Conservation (phyloP, 1,284 basidiomycete genomes). For the Puccinia coronata region DNA sequence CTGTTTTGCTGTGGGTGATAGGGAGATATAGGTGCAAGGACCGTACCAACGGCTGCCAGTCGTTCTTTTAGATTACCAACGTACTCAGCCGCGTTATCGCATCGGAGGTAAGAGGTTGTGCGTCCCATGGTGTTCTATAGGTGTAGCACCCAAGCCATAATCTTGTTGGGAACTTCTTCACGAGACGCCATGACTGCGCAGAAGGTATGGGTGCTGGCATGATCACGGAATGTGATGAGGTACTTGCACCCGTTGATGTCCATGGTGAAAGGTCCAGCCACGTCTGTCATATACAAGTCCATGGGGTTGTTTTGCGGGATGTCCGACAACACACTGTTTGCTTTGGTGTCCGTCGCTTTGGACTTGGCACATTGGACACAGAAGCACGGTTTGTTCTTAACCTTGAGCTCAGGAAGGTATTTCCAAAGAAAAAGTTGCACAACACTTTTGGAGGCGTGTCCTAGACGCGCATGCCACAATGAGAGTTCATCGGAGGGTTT, state of each 20-base stretch:
- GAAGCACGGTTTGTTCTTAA: background rate
- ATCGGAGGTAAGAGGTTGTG: background rate
- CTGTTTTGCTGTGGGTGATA: conserved; percentile 16
- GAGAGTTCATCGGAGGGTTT: background rate
- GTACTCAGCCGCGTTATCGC: no score
- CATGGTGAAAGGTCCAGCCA: background rate
- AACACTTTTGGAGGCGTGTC: background rate
- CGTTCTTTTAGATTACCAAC: background rate
- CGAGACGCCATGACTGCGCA: no score
- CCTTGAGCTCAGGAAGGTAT: background rate
- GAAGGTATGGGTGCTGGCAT: background rate
- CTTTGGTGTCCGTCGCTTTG: background rate
- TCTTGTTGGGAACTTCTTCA: background rate
- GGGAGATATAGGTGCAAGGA: background rate
- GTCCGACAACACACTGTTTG: background rate
- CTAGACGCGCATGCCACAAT: background rate
- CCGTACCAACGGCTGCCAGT: background rate
- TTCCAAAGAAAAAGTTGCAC: background rate
- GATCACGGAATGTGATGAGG: background rate
- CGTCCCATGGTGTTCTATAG: background rate
- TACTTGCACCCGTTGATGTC: background rate
- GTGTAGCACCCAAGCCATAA: background rate
- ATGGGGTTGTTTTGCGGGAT: background rate
- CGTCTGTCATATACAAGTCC: background rate
- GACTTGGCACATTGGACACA: background rate